These are phyloP conservation scores for Apiotrichum gamsii DNA, from an alignment of 1,284 basidiomycete species.

Conservation along the genomic window DNA sequence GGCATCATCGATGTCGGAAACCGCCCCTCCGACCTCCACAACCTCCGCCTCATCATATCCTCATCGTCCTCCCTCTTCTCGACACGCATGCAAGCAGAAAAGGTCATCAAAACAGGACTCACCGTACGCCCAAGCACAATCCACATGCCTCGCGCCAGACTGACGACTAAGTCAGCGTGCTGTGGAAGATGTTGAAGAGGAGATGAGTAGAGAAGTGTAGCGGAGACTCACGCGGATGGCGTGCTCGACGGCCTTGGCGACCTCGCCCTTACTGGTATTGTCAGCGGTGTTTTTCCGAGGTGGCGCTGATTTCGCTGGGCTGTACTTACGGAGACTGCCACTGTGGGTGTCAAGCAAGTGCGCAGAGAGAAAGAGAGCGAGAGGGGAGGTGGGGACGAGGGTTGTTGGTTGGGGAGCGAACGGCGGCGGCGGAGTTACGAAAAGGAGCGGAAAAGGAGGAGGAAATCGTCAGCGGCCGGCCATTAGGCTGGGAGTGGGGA, in stretches of 20 bases:
- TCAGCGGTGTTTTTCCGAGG: background rate
- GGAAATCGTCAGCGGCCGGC: too few species aligned
- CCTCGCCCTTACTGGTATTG: conserved; percentile 39
- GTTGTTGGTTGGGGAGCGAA: too few species aligned
- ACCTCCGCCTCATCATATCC: background rate
- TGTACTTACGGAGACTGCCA: conserved; percentile 41
- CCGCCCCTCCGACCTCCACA: background rate
- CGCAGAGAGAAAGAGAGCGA: too few species aligned
- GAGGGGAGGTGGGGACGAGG: too few species aligned
- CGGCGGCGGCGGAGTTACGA: too few species aligned
- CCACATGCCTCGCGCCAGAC: conserved; percentile 64
- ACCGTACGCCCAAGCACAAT: conserved; percentile 50
- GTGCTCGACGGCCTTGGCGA: conserved; percentile 46
- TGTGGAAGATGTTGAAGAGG: too few species aligned
- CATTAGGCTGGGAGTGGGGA: too few species aligned
- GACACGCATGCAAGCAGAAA: background rate
- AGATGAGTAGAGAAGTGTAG: too few species aligned
- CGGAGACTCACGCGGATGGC: conserved; percentile 35
- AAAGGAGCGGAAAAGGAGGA: too few species aligned
- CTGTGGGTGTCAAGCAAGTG: conserved; percentile 22
- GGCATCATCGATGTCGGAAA: background rate
- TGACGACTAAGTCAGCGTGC: too few species aligned
- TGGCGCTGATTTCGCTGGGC: too few species aligned
- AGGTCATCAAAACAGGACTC: background rate
- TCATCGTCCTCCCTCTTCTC: background rate